Base-by-base conservation (phyloP, 2,329 filamentous ascomycete species). In the Phialophora expanda region DNA sequence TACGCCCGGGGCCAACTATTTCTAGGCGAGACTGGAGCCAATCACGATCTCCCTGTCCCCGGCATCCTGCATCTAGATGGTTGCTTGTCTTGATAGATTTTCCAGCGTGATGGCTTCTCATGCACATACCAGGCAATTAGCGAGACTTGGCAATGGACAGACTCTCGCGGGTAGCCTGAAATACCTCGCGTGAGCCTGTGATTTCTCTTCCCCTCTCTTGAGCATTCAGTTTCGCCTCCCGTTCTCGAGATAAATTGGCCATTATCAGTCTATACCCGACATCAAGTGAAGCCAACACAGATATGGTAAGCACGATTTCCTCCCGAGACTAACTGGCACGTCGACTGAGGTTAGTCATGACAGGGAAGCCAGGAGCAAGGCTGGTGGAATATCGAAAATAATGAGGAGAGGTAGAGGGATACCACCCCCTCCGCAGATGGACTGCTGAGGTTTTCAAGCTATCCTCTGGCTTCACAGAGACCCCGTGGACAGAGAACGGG, bases 331-430 rank as follows among this genome's bases (percentile, higher is more conserved):
- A n/a, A 20, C 17, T 44, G 38, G 5, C 8, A 8, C 6, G 17
- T 44, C n/a, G 1, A 28, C n/a, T 56, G 28, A 56, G 48, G 14
- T 20, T 11, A 26, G 24, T 12, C 38, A 26, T 26, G 48, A 26
- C n/a, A 59, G 56, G 56, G 26, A 3, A 59, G 41, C 28, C 56
- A 59, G 14, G 56, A 20, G 34, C 56, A 32, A 30, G 38, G 56
- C 26, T 59, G 56, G 56, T 50, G 56, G 56, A 59, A 59, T n/a
- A 26, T n/a, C 26, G 56, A 50, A 24, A 26, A 14, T 17, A 7
- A 24, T 6, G 56, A 50, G 56, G 56, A 59, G 12, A 59, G 41
- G 56, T 59, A 50, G 30, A 26, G 9, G 11, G 17, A 12, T n/a
- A 34, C 9, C 14, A n/a, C 4, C 4, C 26, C 12, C 17, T 4